Base-by-base conservation (phyloP, 345 rosid genomes). In the Microthlaspi erraticum region DNA sequence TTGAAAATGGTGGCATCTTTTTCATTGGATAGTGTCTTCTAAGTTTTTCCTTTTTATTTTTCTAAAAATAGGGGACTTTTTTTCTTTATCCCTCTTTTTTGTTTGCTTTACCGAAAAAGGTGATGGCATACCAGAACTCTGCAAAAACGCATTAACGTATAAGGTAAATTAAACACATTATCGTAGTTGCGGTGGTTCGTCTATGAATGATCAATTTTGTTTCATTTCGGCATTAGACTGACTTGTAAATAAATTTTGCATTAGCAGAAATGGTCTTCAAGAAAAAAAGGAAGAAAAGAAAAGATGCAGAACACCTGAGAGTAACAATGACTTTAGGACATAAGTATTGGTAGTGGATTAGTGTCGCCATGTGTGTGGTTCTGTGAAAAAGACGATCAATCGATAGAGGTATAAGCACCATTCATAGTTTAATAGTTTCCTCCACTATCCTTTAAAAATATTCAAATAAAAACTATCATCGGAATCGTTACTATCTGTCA, bases 281-380 rank as follows among this genome's bases (percentile, higher is more conserved):
- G 8, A 9, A 6, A 63, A 23, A 14, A 7, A 33, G 11, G 5
- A 2, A 31, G 6, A 36, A 48, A 60, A 7, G 8, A 50, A 19
- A 75, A 54, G 41, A 45, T 45, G 34, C 5, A 53, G 70, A 75
- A 61, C 79, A 75, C 79, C 79, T 75, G 79, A 62, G 74, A 68
- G 74, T 48, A 75, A 75, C 73, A 74, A 66, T 74, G 69, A 68
- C 64, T 75, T 75, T 68, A 45, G 59, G 64, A 45, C 70, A 61
- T 37, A 52, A 36, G 43, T 20, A 23, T 34, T 34, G 50, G 42
- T 70, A 44, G 45, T 72, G 76, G 76, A 43, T 10, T 34, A 49
- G 71, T 64, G 70, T 63, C 41, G 57, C 70, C 63, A 72, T 72
- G 71, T 73, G 68, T 71, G 58, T 63, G 77, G 60, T 64, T 64